Percentiles rank a stretch among this genome's conserved stretches.
These are phyloP conservation scores for Narthecium ossifragum DNA, from an alignment of 106 monocot genomes.

Conservation along the genomic window DNA sequence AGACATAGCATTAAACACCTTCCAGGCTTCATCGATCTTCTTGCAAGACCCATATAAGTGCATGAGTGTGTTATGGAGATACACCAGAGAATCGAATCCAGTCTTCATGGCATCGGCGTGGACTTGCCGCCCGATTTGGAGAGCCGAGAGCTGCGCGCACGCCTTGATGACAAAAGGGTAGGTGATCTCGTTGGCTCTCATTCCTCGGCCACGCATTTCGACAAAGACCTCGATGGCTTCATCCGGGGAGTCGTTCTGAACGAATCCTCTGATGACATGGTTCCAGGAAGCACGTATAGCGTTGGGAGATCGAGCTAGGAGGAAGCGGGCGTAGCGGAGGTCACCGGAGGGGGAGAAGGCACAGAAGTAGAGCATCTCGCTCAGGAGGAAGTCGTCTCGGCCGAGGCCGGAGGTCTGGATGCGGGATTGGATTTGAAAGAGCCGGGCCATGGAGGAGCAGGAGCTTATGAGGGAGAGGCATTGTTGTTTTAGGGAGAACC, in stretches of 20 bases:
- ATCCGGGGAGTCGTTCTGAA: constrained; percentile 3
- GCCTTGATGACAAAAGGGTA: constrained; percentile 72
- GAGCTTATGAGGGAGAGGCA: constrained; percentile 39
- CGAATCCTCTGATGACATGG: constrained; percentile 53
- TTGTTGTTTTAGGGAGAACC: constrained; percentile 15
- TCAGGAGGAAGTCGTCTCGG: constrained; percentile 30
- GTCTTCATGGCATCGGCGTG: constrained; percentile 47
- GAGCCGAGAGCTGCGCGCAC: constrained; percentile 23
- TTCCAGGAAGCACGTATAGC: constrained; percentile 40
- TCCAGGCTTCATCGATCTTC: constrained; percentile 17
- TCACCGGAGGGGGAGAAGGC: constrained; percentile 29
- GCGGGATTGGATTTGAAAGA: constrained; percentile 53
- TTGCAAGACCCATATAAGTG: constrained; percentile 33
- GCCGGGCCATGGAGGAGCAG: constrained; percentile 30
- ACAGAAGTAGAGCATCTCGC: constrained; percentile 41
- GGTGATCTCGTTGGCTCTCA: constrained; percentile 49
- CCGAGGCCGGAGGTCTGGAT: constrained; percentile 38
- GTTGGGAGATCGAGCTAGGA: constrained; percentile 26
- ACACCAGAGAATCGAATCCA: constrained; percentile 37
- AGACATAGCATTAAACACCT: constrained; percentile 55
- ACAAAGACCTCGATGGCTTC: constrained; percentile 22
- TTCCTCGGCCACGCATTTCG: constrained; percentile 30
- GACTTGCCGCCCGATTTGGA: constrained; percentile 29
- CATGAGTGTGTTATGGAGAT: constrained; percentile 48
- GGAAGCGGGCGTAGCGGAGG: constrained; percentile 28